Evolutionary conservation across 2,329 filamentous ascomycete species (phyloP).

Genomic region (Cercospora brassicicola): DNA sequence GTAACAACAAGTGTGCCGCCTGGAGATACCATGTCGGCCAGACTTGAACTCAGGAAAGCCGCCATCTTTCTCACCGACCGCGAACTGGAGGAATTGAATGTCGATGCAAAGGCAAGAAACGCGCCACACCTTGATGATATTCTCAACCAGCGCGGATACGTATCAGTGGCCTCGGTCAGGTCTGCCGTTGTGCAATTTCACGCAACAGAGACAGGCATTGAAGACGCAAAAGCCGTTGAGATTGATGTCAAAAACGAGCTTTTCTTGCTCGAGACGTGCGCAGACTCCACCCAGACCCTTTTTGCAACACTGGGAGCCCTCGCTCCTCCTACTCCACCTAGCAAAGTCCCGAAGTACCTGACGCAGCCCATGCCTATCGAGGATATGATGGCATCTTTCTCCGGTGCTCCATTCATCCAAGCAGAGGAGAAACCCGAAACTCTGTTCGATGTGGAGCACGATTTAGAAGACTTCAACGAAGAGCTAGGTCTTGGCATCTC

Average conservation of each 20-base stretch:
- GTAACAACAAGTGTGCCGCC: slow-evolving; percentile 68
- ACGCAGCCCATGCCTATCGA: slow-evolving; percentile 83
- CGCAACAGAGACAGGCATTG: slow-evolving; percentile 58
- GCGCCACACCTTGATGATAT: slow-evolving; percentile 42
- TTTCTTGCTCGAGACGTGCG: slow-evolving; percentile 88
- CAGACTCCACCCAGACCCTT: slow-evolving; percentile 93
- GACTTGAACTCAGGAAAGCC: slow-evolving; percentile 72
- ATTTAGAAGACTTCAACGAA: slow-evolving; percentile 29
- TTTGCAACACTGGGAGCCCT: slow-evolving; percentile 76
- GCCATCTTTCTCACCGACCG: slow-evolving; percentile 83
- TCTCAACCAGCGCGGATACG: slow-evolving; percentile 68
- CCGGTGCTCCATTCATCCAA: slow-evolving; percentile 74
- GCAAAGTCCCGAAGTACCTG: slow-evolving; percentile 78
- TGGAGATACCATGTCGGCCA: slow-evolving; percentile 62
- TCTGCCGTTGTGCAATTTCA: slow-evolving; percentile 70
- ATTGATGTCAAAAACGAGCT: slow-evolving; percentile 83
- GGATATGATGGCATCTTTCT: slow-evolving; percentile 86
- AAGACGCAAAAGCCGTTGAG: slow-evolving; percentile 67
- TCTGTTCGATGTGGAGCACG: slow-evolving; percentile 39
- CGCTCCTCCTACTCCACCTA: slow-evolving; percentile 78
- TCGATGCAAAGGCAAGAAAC: slow-evolving; percentile 5
- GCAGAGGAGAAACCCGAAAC: slow-evolving; percentile 62
- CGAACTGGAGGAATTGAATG: slow-evolving; percentile 48
- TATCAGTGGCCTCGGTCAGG: slow-evolving; percentile 83
- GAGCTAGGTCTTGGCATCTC: slow-evolving; percentile 34